phyloP scores from a whole-genome alignment of 2,329 filamentous ascomycete genomes.

The Tolypocladium pustulatum region DNA sequence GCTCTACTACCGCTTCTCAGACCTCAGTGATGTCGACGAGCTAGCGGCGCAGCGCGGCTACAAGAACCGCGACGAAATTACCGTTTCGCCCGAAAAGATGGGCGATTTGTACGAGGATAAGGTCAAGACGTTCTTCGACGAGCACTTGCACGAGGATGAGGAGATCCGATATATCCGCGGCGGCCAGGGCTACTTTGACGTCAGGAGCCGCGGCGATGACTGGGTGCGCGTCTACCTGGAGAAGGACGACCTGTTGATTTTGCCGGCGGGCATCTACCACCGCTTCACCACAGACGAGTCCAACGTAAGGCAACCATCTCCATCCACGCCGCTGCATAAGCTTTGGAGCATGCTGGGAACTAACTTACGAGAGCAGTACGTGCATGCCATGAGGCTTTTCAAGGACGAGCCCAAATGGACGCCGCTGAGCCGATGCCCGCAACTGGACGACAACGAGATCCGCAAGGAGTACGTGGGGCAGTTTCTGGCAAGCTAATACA shows the following conservation, averaged over 20 bases:
- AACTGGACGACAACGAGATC: constrained; percentile 69
- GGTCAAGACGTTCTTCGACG: constrained; percentile 85
- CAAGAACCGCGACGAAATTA: constrained; percentile 91
- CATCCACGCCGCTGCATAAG: neutral
- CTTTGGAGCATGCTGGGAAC: neutral
- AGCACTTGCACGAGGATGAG: constrained; percentile 97
- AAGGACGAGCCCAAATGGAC: constrained; percentile 99
- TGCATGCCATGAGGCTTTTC: constrained; percentile 92
- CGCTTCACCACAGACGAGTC: constrained; percentile 88
- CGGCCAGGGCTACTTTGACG: constrained; percentile 87
- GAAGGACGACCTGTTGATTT: constrained; percentile 83
- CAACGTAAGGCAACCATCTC: constrained; percentile 53
- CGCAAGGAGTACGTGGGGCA: constrained; percentile 64
- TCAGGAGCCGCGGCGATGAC: constrained; percentile 68
- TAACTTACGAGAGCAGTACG: constrained; percentile 49
- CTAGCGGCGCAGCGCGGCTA: constrained; percentile 71
- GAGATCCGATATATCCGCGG: constrained; percentile 93
- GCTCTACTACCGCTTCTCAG: constrained; percentile 59
- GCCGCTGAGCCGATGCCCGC: constrained; percentile 67
- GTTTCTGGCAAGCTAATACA: constrained; percentile 19
- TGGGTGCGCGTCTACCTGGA: constrained; percentile 83
- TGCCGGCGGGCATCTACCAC: constrained; percentile 94
- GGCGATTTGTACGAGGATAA: constrained; percentile 84
- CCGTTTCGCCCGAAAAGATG: constrained; percentile 77
- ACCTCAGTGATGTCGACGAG: constrained; percentile 56